phyloP scores from a whole-genome alignment of 2,329 filamentous ascomycete species.

The Stachybotrys chlorohalonatus region DNA sequence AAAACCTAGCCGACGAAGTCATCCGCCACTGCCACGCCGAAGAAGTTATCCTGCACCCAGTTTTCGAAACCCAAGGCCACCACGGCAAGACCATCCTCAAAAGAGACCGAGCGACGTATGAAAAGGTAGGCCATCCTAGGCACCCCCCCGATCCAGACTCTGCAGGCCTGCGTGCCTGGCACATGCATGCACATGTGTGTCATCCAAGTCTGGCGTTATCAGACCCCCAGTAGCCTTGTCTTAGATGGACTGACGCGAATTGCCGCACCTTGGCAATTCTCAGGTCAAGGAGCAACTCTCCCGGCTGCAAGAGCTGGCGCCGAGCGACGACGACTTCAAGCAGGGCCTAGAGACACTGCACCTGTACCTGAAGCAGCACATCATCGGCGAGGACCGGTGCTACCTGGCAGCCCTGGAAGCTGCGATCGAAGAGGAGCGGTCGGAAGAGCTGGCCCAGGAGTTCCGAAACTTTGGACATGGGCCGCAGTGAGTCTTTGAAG shows the following conservation, averaged over 20 bases:
- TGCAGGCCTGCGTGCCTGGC: too few species aligned
- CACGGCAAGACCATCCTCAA: not conserved
- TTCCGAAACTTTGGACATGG: not conserved
- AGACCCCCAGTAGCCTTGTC: not conserved
- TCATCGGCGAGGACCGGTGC: not conserved
- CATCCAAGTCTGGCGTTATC: not conserved
- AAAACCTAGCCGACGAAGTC: not conserved
- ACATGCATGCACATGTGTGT: too few species aligned
- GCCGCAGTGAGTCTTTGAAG: too few species aligned
- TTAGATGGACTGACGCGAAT: not conserved
- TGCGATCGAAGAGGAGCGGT: not conserved
- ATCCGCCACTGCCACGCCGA: not conserved
- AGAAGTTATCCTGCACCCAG: not conserved
- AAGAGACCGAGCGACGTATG: not conserved
- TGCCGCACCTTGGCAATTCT: not conserved
- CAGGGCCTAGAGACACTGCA: not conserved
- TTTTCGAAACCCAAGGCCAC: not conserved
- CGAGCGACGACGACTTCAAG: not conserved
- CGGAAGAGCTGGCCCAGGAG: not conserved
- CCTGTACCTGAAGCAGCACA: not conserved
- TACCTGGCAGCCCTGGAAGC: not conserved
- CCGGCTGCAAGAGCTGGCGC: not conserved
- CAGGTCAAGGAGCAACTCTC: not conserved
- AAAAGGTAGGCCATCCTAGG: not conserved
- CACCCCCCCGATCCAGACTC: not conserved